phyloP scores from a whole-genome alignment of 208 protist genomes.

The Angomonas deanei region DNA sequence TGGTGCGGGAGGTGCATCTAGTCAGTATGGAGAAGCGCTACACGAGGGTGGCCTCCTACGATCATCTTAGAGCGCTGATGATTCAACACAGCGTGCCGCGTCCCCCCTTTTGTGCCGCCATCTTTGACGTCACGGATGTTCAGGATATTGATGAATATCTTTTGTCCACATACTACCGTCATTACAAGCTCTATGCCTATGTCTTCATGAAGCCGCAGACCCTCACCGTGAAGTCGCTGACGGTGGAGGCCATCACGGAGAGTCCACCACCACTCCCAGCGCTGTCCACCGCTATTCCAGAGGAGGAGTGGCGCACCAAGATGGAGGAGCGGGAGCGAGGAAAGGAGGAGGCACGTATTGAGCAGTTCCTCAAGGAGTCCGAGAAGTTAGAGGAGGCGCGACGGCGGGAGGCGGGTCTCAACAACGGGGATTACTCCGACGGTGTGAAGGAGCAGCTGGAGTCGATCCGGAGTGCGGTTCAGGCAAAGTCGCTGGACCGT shows the following conservation, averaged over 20 bases:
- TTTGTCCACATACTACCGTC: constrained; percentile 81
- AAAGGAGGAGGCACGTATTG: constrained; percentile 49
- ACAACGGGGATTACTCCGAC: constrained; percentile 52
- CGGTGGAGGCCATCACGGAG: constrained; percentile 40
- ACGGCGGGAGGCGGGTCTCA: constrained; percentile 28
- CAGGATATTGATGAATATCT: constrained; percentile 86
- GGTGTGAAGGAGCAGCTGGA: constrained; percentile 79
- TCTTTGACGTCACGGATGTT: constrained; percentile 79
- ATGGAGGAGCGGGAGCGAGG: constrained; percentile 61
- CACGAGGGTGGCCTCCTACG: constrained; percentile 63
- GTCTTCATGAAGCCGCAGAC: constrained; percentile 73
- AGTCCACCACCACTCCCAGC: constrained; percentile 57
- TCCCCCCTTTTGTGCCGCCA: constrained; percentile 79
- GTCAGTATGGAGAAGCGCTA: constrained; percentile 52
- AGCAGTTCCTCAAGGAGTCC: constrained; percentile 23
- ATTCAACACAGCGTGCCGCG: constrained; percentile 79
- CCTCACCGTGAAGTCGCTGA: constrained; percentile 44
- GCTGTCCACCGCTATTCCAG: constrained; percentile 39
- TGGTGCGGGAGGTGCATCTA: constrained; percentile 63
- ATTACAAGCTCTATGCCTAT: constrained; percentile 92
- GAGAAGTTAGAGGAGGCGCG: constrained; percentile 40
- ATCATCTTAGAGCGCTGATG: constrained; percentile 61
- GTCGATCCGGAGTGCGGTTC: constrained; percentile 58
- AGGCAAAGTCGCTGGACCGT: constrained; percentile 36
- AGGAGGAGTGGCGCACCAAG: constrained; percentile 55